These are phyloP conservation scores for Calonectria henricotiae DNA, from an alignment of 2,329 filamentous ascomycete genomes.

Conservation along the genomic window DNA sequence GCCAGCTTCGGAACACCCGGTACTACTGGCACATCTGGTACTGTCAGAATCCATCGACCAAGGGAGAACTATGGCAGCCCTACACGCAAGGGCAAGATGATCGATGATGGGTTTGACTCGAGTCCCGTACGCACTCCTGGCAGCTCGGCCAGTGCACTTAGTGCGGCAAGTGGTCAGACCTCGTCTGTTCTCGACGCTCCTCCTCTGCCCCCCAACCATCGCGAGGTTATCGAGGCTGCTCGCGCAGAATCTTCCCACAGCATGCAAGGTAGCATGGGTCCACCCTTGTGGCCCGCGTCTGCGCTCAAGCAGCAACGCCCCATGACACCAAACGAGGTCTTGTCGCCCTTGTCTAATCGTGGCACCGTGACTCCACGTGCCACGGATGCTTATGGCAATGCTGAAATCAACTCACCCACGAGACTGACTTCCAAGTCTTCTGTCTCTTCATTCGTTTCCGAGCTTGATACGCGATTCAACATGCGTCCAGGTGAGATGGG, in stretches of 20 bases:
- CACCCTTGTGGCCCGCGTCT: constrained; percentile 87
- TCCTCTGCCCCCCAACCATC: constrained; percentile 87
- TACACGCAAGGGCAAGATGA: constrained; percentile 57
- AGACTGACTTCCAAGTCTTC: constrained; percentile 77
- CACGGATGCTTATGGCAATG: constrained; percentile 64
- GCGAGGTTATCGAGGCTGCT: constrained; percentile 86
- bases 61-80: constrained; percentile 68
- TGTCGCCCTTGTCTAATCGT: constrained; percentile 66
- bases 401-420: constrained; percentile 67
- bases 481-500: constrained; percentile 73
- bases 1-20: constrained; percentile 56
- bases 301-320: constrained; percentile 71
- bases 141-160: constrained; percentile 83
- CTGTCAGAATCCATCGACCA: constrained; percentile 64
- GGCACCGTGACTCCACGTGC: constrained; percentile 74
- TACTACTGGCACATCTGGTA: constrained; percentile 59
- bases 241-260: constrained; percentile 71
- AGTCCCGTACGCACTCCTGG: constrained; percentile 72
- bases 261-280: constrained; percentile 78
- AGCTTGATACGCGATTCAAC: constrained; percentile 93
- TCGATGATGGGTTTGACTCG: constrained; percentile 61
- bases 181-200: constrained; percentile 68
- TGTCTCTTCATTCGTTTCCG: constrained; percentile 94
- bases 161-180: constrained; percentile 77
- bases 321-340: constrained; percentile 72